These are phyloP conservation scores for Aspergillus alliaceus DNA, from an alignment of 2,329 filamentous ascomycete species.

Conservation along the genomic window DNA sequence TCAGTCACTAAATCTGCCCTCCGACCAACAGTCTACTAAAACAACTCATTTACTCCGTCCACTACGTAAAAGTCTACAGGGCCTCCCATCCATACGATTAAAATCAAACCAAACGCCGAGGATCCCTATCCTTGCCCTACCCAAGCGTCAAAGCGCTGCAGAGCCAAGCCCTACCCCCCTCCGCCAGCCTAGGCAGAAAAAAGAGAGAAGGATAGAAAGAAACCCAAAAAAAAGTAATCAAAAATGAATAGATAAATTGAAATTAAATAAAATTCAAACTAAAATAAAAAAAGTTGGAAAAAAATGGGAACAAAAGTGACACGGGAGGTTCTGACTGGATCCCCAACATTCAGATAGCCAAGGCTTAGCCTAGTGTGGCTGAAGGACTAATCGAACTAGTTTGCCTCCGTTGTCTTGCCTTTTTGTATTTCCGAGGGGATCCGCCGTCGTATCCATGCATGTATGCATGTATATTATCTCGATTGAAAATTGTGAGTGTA, in stretches of 20 bases:
- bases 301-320: neutral
- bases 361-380: slow-evolving; percentile 18
- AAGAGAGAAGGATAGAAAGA: neutral
- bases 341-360: slow-evolving; percentile 17
- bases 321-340: slow-evolving; percentile 14
- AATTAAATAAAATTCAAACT: too few relatives aligned
- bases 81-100: neutral
- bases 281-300: neutral
- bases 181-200: slow-evolving; percentile 6
- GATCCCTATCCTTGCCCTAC: slow-evolving; percentile 14
- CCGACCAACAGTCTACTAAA: neutral
- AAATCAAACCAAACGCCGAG: neutral
- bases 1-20: neutral
- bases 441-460: slow-evolving; percentile 6
- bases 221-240: neutral
- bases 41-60: too few relatives aligned
- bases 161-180: slow-evolving; percentile 21
- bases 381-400: neutral
- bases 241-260: too few relatives aligned
- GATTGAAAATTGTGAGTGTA: neutral
- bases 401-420: neutral
- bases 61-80: too few relatives aligned
- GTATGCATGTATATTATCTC: neutral
- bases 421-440: slow-evolving; percentile 4
- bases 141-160: slow-evolving; percentile 22